phyloP scores from a whole-genome alignment of 257 asterid species.

The Verbena officinalis region DNA sequence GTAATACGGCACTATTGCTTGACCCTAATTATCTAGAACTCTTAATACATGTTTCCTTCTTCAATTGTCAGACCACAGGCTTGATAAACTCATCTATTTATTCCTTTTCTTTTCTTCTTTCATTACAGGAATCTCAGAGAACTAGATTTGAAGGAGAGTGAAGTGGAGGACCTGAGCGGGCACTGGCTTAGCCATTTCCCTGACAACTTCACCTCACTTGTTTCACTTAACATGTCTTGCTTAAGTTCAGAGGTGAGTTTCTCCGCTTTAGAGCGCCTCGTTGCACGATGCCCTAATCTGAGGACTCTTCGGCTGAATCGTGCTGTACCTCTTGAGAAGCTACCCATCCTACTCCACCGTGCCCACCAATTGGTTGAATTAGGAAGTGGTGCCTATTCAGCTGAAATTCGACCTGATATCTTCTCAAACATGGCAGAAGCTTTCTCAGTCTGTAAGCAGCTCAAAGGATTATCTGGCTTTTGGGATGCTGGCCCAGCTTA shows the following conservation, averaged over 20 bases:
- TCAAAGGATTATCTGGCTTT: slow-evolving; percentile 54
- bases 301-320: slow-evolving; percentile 56
- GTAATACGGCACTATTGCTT: background rate
- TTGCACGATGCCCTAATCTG: slow-evolving; percentile 57
- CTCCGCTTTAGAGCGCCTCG: slow-evolving; percentile 62
- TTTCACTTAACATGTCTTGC: slow-evolving; percentile 63
- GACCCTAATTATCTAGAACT: background rate
- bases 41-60: background rate
- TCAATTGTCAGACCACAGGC: slow-evolving; percentile 33
- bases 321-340: slow-evolving; percentile 62
- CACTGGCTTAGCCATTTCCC: slow-evolving; percentile 74
- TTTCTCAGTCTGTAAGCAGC: slow-evolving; percentile 51
- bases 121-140: slow-evolving; percentile 54
- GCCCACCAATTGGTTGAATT: slow-evolving; percentile 60
- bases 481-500: slow-evolving; percentile 61
- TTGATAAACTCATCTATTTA: slow-evolving; percentile 32
- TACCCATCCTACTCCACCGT: slow-evolving; percentile 50
- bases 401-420: slow-evolving; percentile 56
- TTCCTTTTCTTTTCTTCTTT: background rate
- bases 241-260: slow-evolving; percentile 55
- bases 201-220: slow-evolving; percentile 53
- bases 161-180: slow-evolving; percentile 60
- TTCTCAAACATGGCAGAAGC: slow-evolving; percentile 50
- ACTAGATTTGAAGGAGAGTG: slow-evolving; percentile 62
- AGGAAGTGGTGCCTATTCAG: slow-evolving; percentile 63